These are phyloP conservation scores for Phanerodontia chrysosporium DNA, from an alignment of 768 basidiomycete genomes.

Conservation along the genomic window DNA sequence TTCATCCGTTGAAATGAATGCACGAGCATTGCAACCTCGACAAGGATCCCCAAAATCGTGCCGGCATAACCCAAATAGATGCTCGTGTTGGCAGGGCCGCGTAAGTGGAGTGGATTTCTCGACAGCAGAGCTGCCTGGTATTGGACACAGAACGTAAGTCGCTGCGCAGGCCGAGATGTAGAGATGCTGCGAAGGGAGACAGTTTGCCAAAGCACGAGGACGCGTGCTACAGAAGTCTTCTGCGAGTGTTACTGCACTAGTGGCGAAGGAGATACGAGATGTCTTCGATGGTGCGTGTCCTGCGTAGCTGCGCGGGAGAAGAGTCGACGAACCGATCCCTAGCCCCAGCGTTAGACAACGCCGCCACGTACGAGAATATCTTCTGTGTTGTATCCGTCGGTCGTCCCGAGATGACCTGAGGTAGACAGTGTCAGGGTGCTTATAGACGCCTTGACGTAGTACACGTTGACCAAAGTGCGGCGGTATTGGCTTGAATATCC, in stretches of 20 bases:
- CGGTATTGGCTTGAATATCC: neutral
- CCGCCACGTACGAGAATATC: too few relatives aligned
- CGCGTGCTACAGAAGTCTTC: constrained; percentile 9
- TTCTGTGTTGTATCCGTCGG: too few relatives aligned
- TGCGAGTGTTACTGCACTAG: constrained; percentile 17
- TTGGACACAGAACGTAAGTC: too few relatives aligned
- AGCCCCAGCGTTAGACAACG: too few relatives aligned
- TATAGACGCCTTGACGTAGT: neutral
- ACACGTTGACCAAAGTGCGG: neutral
- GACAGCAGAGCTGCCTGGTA: too few relatives aligned
- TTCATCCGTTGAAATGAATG: neutral
- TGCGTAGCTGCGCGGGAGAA: neutral
- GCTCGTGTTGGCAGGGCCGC: neutral
- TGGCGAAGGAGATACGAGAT: constrained; percentile 12
- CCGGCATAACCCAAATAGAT: neutral
- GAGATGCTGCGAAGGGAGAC: too few relatives aligned
- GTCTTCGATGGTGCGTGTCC: constrained; percentile 19
- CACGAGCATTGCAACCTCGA: neutral
- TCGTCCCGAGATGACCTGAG: too few relatives aligned
- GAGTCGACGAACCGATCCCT: too few relatives aligned
- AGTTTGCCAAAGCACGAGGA: too few relatives aligned
- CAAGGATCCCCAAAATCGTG: neutral
- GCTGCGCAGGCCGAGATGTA: too few relatives aligned
- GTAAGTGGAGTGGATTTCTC: neutral
- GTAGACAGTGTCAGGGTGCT: too few relatives aligned